A percentile compares a stretch with the other conserved stretches of the same genome.
Conservation (phyloP, 2,329 filamentous ascomycete species). For the Metarhizium guizhouense region DNA sequence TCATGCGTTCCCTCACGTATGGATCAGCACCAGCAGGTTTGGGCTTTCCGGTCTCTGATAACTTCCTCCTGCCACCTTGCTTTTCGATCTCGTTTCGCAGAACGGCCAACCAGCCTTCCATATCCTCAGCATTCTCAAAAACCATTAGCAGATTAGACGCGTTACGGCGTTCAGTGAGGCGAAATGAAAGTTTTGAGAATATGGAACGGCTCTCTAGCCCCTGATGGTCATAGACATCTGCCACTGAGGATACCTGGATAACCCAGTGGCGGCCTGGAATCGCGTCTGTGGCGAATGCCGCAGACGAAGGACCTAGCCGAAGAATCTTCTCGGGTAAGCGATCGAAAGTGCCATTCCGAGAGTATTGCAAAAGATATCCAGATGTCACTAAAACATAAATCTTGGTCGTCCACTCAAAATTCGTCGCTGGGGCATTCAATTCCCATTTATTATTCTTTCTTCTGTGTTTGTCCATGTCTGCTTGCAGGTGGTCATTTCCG, state of each 20-base stretch:
- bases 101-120: conserved; percentile 66
- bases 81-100: conserved; percentile 62
- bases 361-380: conserved; percentile 67
- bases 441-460: conserved; percentile 40
- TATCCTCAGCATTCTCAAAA: conserved; percentile 61
- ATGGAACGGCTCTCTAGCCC: conserved; percentile 49
- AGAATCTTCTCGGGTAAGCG: conserved; percentile 66
- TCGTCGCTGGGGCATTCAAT: conserved; percentile 29
- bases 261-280: conserved; percentile 78
- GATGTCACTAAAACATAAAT: conserved; percentile 63
- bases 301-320: conserved; percentile 63
- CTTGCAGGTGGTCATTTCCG: not conserved
- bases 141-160: conserved; percentile 62
- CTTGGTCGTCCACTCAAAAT: conserved; percentile 60
- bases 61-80: conserved; percentile 56
- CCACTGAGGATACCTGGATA: conserved; percentile 61
- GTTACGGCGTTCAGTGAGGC: conserved; percentile 41
- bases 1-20: conserved; percentile 29
- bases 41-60: conserved; percentile 50
- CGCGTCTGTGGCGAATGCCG: conserved; percentile 70
- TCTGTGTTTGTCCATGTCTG: conserved; percentile 28
- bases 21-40: conserved; percentile 30
- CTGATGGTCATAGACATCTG: conserved; percentile 47
- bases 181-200: conserved; percentile 55
- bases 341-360: conserved; percentile 60